phyloP scores from a whole-genome alignment of 139 green algal genomes.

The Medakamo hakoo region DNA sequence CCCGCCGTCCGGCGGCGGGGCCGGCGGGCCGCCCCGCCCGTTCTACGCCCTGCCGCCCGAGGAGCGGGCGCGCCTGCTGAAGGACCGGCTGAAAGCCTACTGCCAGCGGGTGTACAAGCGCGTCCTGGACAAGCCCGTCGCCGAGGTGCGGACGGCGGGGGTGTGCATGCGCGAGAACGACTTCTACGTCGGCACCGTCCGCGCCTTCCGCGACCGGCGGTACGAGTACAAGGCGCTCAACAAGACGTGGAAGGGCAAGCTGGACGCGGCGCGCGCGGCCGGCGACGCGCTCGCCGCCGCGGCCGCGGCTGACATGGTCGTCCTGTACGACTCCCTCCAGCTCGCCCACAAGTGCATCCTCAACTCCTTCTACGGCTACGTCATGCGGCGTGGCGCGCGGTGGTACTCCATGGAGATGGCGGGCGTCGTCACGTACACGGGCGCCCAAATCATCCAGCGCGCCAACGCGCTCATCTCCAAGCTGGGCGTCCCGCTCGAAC shows the following conservation, averaged over 20 bases:
- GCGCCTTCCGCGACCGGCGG: conserved; percentile 83
- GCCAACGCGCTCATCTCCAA: conserved; percentile 53
- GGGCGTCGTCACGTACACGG: conserved; percentile 91
- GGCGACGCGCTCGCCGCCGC: conserved; percentile 43
- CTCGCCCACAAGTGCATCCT: conserved; percentile 99
- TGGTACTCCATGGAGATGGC: conserved; percentile 99
- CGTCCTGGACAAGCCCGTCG: conserved; percentile 87
- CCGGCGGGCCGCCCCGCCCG: conserved; percentile 12
- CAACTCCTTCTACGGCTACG: conserved; percentile 95
- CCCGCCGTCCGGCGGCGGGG: conserved; percentile 20
- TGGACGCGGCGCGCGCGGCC: conserved; percentile 42
- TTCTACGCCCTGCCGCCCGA: conserved; percentile 37
- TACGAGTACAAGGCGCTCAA: conserved; percentile 98
- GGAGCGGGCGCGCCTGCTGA: conserved; percentile 53
- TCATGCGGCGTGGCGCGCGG: conserved; percentile 82
- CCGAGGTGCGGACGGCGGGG: conserved; percentile 53
- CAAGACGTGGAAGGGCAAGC: conserved; percentile 84
- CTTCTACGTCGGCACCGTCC: conserved; percentile 94
- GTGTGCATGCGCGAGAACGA: conserved; percentile 92
- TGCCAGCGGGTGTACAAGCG: conserved; percentile 89
- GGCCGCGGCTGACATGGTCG: conserved; percentile 69
- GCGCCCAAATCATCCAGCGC: conserved; percentile 88
- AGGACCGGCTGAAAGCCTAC: conserved; percentile 89
- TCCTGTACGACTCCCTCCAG: conserved; percentile 87
- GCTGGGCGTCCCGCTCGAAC: conserved; percentile 79